A percentile compares a stretch with the other conserved stretches of the same genome.
These are phyloP conservation scores for Eucalyptus sp. DNA, from an alignment of 345 rosid genomes.

Conservation along the genomic window DNA sequence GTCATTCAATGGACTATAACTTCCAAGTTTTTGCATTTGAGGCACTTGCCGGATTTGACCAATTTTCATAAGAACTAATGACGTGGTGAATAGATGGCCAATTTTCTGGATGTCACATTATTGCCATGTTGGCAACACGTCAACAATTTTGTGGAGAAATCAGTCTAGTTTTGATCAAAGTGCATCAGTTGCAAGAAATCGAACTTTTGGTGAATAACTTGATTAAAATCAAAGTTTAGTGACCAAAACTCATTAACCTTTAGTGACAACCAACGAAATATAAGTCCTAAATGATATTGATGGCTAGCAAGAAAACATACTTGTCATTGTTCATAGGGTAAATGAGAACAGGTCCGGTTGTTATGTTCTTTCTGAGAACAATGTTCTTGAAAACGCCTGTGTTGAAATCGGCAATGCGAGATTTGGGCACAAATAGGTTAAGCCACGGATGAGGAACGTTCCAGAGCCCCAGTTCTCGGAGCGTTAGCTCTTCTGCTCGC, in stretches of 20 bases:
- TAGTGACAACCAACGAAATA: neutral
- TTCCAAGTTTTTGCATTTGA: neutral
- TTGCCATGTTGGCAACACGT: neutral
- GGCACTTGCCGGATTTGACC: neutral
- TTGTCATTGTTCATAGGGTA: slow-evolving; percentile 3
- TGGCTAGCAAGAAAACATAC: neutral
- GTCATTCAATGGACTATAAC: neutral
- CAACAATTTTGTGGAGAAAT: neutral
- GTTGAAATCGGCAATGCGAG: slow-evolving; percentile 16
- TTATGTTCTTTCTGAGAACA: slow-evolving; percentile 10
- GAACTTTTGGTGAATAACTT: neutral
- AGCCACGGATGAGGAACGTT: slow-evolving; percentile 42
- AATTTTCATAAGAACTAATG: neutral
- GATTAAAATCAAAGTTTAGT: neutral
- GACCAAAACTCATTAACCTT: neutral
- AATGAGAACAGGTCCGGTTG: neutral
- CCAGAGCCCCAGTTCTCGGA: slow-evolving; percentile 8
- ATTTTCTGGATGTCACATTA: neutral
- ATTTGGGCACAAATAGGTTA: slow-evolving; percentile 23
- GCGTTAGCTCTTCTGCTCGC: neutral
- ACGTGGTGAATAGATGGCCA: neutral
- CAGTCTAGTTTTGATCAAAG: neutral
- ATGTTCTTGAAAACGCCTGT: slow-evolving; percentile 21
- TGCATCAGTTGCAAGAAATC: neutral
- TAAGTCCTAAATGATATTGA: neutral